Evolutionary conservation across 2,329 filamentous ascomycete species (phyloP), one percentile per base, ranked within the genome.

Genomic region (Hortaea sp.): DNA sequence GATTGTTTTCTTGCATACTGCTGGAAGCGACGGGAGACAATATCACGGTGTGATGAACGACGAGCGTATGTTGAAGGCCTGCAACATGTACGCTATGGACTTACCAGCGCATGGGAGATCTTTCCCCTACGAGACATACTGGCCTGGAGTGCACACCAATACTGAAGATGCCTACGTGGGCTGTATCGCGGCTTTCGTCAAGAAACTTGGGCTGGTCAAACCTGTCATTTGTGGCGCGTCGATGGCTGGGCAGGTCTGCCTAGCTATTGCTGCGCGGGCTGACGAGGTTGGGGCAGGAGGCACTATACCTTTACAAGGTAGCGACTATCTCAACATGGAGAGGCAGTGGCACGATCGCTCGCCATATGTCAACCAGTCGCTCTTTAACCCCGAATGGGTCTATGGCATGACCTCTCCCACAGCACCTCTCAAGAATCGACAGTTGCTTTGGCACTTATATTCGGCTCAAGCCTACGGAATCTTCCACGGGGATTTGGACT

Each of bases 11-110:
- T 44, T 63, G 30, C 61, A 63, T 27, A 63, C 61, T 5, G 59
- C 60, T 32, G 71, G 71, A 2, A 68, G 66, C 42, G 72, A 75
- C 49, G 62, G 64, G 29, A 57, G 72, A 29, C 71, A 75, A 53
- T 75, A 74, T 44, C 72, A 75, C 44, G 71, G 72, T 13, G 71
- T 75, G 2, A 69, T 76, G 69, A 75, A 74, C 46, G 65, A 74
- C 46, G 47, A 59, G 29, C 59, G 62, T 9, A 72, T 73, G 69
- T 62, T 66, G 13, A 66, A 71, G 56, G 69, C 62, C 44, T 73
- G 69, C 46, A 69, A 64, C 13, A 75, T 75, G 71, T 69, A 67
- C 39, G 69, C 69, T 1, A 72, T 75, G 41, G 72, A 75, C 53
- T 60, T 75, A 7, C 73, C 72, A 0, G 70, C 68, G 2, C 73